Evolutionary conservation across 441 rosid genomes (phyloP).

Genomic region (Erodium moschatum): DNA sequence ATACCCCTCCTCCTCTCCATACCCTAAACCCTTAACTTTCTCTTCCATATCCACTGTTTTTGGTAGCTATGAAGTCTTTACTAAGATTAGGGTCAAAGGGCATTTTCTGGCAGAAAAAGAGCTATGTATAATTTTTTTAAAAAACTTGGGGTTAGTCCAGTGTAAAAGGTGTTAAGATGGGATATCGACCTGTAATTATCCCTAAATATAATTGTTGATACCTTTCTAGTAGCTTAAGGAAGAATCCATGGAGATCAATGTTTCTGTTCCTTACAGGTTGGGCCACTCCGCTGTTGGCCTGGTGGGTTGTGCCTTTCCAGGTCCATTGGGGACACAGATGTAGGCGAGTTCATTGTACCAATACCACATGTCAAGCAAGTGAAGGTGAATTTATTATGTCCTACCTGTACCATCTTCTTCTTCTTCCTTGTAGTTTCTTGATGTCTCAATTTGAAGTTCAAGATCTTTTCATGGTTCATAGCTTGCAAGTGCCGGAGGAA

Average conservation of each 20-base stretch:
- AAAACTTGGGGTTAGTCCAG: too few relatives aligned
- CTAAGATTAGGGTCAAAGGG: too few relatives aligned
- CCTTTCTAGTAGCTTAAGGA: neutral
- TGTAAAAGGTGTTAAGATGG: too few relatives aligned
- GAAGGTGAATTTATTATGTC: constrained; percentile 34
- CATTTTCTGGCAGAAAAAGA: too few relatives aligned
- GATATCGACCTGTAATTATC: too few relatives aligned
- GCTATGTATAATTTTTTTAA: too few relatives aligned
- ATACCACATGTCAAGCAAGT: constrained; percentile 89
- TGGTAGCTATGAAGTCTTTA: too few relatives aligned
- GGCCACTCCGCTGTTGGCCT: constrained; percentile 90
- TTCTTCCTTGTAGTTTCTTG: neutral
- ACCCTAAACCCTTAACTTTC: too few relatives aligned
- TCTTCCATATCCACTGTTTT: too few relatives aligned
- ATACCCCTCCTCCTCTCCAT: too few relatives aligned
- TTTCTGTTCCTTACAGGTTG: constrained; percentile 36
- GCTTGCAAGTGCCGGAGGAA: constrained; percentile 75
- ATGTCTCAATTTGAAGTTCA: neutral
- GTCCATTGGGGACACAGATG: constrained; percentile 90
- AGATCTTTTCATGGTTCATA: constrained; percentile 16
- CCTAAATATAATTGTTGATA: too few relatives aligned
- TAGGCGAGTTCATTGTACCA: constrained; percentile 90
- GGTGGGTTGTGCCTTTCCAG: constrained; percentile 91
- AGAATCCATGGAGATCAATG: neutral
- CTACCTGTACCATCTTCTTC: neutral